phyloP scores from a whole-genome alignment of 2,329 filamentous ascomycete species.

The Trichoderma semiorbis region DNA sequence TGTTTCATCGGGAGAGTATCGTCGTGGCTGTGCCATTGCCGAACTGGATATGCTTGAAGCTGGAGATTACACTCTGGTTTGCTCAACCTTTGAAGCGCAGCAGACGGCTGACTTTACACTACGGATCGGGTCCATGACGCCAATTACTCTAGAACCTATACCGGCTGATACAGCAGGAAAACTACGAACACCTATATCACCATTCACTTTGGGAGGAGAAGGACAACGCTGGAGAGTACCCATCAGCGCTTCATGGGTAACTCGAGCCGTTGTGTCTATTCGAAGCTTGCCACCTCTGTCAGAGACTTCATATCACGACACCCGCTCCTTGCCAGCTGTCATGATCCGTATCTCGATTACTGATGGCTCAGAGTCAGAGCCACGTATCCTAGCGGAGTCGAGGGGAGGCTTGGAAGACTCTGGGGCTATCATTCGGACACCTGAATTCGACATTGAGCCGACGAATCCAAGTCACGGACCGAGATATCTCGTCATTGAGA shows the following conservation, averaged over 20 bases:
- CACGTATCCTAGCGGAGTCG: constrained; percentile 61
- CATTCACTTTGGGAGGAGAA: constrained; percentile 49
- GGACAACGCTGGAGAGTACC: constrained; percentile 40
- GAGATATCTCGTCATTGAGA: constrained; percentile 79
- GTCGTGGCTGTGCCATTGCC: constrained; percentile 71
- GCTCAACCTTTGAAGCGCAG: constrained; percentile 82
- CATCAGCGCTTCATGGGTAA: constrained; percentile 48
- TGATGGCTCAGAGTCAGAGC: constrained; percentile 66
- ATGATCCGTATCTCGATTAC: constrained; percentile 69
- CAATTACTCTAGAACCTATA: constrained; percentile 57
- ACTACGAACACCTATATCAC: constrained; percentile 57
- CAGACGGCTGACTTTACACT: constrained; percentile 73
- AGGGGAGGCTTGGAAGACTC: constrained; percentile 72
- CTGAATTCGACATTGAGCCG: constrained; percentile 72
- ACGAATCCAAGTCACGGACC: constrained; percentile 52
- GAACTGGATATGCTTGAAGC: constrained; percentile 58
- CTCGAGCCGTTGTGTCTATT: constrained; percentile 45
- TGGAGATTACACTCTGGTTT: constrained; percentile 82
- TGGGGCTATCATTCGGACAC: constrained; percentile 61
- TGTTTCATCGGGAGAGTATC: constrained; percentile 83
- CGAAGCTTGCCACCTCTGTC: constrained; percentile 29
- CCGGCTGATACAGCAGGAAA: constrained; percentile 72
- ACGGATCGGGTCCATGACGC: constrained; percentile 62
- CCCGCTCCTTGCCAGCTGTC: constrained; percentile 43
- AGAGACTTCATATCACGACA: constrained; percentile 22